Evolutionary conservation across 805 yeast genomes (phyloP), one percentile per base, ranked within the genome.

Genomic region (Blastobotrys peoriensis): DNA sequence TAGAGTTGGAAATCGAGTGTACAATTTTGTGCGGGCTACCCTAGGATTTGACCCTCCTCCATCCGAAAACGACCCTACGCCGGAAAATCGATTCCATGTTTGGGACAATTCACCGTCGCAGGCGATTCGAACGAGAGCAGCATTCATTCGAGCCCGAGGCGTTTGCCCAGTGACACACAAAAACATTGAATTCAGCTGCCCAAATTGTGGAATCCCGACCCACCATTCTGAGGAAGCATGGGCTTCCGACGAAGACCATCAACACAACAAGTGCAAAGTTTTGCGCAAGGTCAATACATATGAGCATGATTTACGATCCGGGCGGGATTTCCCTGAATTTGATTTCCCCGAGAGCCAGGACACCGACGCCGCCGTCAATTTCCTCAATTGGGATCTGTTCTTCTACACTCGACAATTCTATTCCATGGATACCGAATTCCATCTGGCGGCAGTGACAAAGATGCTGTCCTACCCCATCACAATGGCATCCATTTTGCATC

Each of bases 401-500:
- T 83, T 93, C 61, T 93, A 91, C 65, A 91, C 98, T 0, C 76
- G 98, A 62, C 83, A 83, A 56, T 93, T 86, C 63, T 83, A 80
- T 57, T 91, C 97, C 3, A 91, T 93, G 98, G 96, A 93, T 65
- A 85, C 96, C 3, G 96, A 89, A 64, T 91, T 86, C 69, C 94
- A 91, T 64, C 70, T 91, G 60, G 98, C 98, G 1, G 94, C 95
- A 3, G 89, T 88, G 27, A 87, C 98, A 16, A 93, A 93, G 63
- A 85, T 91, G 76, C 75, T 93, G 60, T 85, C 94, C 43, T 93
- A 87, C 64, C 98, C 98, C 36, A 67, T 86, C 48, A 88, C 98
- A 3, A 82, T 93, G 37, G 95, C 86, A 5, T 77, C 94, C 1
- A 65, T 87, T 5, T 64, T 93, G 55, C 93, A 91, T 63, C 83